Evolutionary conservation across 1,284 basidiomycete species (phyloP), one percentile per base, ranked within the genome.

Genomic region (Cutaneotrichosporon arboriforme): DNA sequence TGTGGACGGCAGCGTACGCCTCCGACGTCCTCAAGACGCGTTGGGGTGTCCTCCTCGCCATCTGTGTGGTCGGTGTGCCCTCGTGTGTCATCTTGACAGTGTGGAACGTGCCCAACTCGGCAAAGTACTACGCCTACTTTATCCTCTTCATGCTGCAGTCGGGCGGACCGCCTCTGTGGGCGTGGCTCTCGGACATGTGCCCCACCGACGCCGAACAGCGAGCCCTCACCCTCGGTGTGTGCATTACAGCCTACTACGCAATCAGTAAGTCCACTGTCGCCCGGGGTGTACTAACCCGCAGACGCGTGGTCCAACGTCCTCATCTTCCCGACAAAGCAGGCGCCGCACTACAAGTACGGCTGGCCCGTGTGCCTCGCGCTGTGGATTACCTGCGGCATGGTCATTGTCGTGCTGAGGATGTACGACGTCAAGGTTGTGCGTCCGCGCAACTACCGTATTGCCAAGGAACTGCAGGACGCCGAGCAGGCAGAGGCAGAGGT

Each of bases 131-230:
- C 50, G 54, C 59, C 22, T 67, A 63, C 60, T 73, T 73, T 31
- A 62, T 64, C 34, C 58, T 59, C 13, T 73, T 62, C 56, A 53
- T 66, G n/a, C 60, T 64, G 23, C 51, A 65, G 14, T 67, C 67
- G 8, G 67, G 62, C 18, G 68, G 65, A 2, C 71, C 71, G 10
- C 62, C 64, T 5, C 63, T 72, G 45, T 73, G 64, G 53, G 62
- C 69, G 9, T 73, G 71, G 71, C 52, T 73, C 23, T 63, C 60
- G 9, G 71, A 73, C 53, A 52, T 72, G 45, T 58, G 59, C 21
- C 71, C 71, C 5, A 62, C 62, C 41, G 69, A 73, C 46, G 69
- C 70, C 10, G 71, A 73, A 41, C 66, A 68, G 45, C 61, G 71
- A 35, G 68, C 70, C 1, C 64, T 73, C 55, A 68, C 67, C 35